Evolutionary conservation across 2,329 filamentous ascomycete genomes (phyloP), one percentile per base, ranked within the genome.

Genomic region (Lachnellula cervina): DNA sequence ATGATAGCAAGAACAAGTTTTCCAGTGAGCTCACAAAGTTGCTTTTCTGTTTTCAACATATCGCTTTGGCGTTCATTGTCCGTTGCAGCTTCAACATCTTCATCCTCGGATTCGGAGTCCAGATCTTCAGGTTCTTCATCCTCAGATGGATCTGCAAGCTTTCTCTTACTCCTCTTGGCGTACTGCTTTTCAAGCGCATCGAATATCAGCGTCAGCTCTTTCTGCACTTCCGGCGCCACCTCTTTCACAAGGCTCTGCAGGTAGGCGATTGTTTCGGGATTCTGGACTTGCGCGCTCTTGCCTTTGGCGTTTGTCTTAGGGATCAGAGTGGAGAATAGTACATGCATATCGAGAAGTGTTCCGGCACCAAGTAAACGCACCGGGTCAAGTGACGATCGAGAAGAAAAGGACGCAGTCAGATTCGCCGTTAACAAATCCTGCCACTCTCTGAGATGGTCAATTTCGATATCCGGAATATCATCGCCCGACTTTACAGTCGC

Each of bases 1-100:
- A 88, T 77, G 21, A 96, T 84, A 13, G 87, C 88, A 43, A 96
- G 81, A 38, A 97, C 88, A 44, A 96, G 82, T 69, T 94, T 95
- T 59, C 85, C 87, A 0, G 92, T 86, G 25, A 97, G 77, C 65
- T 93, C 88, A 71, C 93, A 97, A 0, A 97, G 80, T 19, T 86
- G 83, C 68, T 93, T 88, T 72, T 97, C 94, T 0, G 90, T 85
- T 56, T 92, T 79, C 35, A 97, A 79, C 55, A 85, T 82, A 40
- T 81, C 80, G 48, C 85, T 80, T 62, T 83, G 76, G 55, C 82
- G 80, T 66, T 88, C 77, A 65, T 80, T 77, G 52, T 79, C 77
- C 32, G 82, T 76, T 43, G 81, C 68, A 19, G 75, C 76, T 57
- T 81, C 75, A 56, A 81, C 77, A 32, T 79, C 75, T 44, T 83